These are phyloP conservation scores for Talaromyces marneffei DNA, from an alignment of 2,329 filamentous ascomycete species.

Conservation along the genomic window DNA sequence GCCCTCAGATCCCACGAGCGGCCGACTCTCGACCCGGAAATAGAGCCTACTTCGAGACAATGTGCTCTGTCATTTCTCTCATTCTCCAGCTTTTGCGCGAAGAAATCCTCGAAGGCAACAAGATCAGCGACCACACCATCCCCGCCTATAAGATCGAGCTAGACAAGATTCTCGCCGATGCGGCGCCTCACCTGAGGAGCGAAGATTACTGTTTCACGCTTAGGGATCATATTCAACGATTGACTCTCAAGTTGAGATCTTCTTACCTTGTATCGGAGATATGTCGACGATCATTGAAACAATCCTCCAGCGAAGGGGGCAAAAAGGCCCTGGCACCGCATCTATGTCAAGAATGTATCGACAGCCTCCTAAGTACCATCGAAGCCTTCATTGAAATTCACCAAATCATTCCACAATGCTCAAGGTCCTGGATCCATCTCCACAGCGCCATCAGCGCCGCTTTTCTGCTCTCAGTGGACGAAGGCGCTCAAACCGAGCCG, in stretches of 20 bases:
- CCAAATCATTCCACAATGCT: conserved; percentile 36
- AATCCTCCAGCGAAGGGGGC: conserved; percentile 35
- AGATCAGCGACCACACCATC: conserved; percentile 50
- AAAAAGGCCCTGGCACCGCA: conserved; percentile 23
- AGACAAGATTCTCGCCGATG: conserved; percentile 52
- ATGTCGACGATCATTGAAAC: conserved; percentile 55
- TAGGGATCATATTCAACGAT: conserved; percentile 53
- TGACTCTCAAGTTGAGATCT: conserved; percentile 56
- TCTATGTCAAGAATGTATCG: conserved; percentile 51
- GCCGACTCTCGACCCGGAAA: conserved; percentile 45
- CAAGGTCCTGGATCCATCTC: conserved; percentile 43
- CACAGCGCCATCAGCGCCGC: conserved; percentile 45
- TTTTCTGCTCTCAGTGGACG: conserved; percentile 42
- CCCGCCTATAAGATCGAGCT: conserved; percentile 53
- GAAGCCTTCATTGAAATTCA: conserved; percentile 56
- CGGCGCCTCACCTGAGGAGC: conserved; percentile 53
- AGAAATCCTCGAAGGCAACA: conserved; percentile 48
- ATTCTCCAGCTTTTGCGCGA: conserved; percentile 55
- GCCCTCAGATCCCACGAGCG: conserved; percentile 46
- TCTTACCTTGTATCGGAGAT: conserved; percentile 59
- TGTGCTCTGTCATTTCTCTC: conserved; percentile 51
- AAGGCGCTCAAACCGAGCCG: conserved; percentile 38
- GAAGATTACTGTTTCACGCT: conserved; percentile 36
- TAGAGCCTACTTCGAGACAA: conserved; percentile 52
- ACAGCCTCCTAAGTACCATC: conserved; percentile 51